These are phyloP conservation scores for Erythrophleum ivorense DNA, from an alignment of 331 rosid species.

Conservation along the genomic window DNA sequence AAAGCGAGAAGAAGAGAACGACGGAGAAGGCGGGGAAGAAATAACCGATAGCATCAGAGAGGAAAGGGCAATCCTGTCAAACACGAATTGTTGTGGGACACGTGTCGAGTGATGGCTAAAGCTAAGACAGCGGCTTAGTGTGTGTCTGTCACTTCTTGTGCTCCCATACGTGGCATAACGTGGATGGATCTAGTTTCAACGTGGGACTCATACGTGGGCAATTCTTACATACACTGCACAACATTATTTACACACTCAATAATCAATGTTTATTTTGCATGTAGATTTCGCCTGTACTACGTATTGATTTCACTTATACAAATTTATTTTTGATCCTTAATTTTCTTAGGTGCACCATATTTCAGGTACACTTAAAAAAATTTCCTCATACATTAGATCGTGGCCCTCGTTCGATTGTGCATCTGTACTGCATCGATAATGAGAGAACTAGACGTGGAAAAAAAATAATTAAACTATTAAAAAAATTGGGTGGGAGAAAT, in stretches of 20 bases:
- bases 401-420: neutral
- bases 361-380: too few species aligned
- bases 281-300: too few species aligned
- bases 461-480: neutral
- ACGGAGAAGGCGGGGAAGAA: constrained; percentile 6
- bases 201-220: constrained; percentile 23
- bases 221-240: too few species aligned
- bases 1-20: neutral
- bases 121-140: constrained; percentile 7
- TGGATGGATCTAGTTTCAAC: neutral
- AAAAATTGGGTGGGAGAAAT: too few species aligned
- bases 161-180: constrained; percentile 8
- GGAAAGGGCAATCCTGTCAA: constrained; percentile 43
- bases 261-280: too few species aligned
- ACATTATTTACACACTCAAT: too few species aligned
- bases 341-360: too few species aligned
- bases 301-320: too few species aligned
- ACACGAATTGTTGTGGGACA: constrained; percentile 9
- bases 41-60: constrained; percentile 41
- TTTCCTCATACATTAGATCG: neutral
- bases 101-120: constrained; percentile 41
- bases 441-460: neutral
- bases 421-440: neutral
- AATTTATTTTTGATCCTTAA: too few species aligned
- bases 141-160: neutral